phyloP scores from a whole-genome alignment of 2,329 filamentous ascomycete species.

The Pyricularia sp. region DNA sequence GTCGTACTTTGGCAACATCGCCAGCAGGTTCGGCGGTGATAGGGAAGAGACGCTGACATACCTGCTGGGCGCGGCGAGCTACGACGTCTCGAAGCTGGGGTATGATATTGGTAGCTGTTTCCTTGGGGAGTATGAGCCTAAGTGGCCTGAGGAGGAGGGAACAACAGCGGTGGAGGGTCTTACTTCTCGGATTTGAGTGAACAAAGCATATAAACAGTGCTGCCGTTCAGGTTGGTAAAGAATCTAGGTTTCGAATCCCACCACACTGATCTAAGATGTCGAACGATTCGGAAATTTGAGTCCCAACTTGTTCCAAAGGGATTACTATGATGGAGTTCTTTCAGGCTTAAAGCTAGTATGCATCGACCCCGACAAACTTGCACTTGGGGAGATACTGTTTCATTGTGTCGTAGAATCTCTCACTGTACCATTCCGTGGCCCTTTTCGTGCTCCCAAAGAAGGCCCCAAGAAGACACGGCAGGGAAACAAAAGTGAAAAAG shows the following conservation, averaged over 20 bases:
- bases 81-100: background rate
- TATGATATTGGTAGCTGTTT: background rate
- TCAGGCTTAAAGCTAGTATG: too few species aligned
- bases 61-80: background rate
- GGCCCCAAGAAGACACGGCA: too few species aligned
- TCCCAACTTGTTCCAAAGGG: too few species aligned
- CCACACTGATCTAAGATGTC: background rate
- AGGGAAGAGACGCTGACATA: slow-evolving; percentile 1
- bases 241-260: background rate
- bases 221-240: too few species aligned
- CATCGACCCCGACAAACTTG: too few species aligned
- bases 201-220: too few species aligned
- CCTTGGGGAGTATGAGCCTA: background rate
- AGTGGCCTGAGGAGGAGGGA: background rate
- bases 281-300: background rate
- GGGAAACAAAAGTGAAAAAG: too few species aligned
- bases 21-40: background rate
- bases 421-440: too few species aligned
- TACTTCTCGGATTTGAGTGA: background rate
- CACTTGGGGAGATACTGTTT: too few species aligned
- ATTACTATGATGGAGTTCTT: too few species aligned
- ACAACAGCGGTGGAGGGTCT: background rate
- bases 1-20: background rate
- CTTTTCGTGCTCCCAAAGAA: too few species aligned
- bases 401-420: too few species aligned